Conservation (phyloP, 495 filamentous ascomycete species). For the Recurvomyces mirabilis region DNA sequence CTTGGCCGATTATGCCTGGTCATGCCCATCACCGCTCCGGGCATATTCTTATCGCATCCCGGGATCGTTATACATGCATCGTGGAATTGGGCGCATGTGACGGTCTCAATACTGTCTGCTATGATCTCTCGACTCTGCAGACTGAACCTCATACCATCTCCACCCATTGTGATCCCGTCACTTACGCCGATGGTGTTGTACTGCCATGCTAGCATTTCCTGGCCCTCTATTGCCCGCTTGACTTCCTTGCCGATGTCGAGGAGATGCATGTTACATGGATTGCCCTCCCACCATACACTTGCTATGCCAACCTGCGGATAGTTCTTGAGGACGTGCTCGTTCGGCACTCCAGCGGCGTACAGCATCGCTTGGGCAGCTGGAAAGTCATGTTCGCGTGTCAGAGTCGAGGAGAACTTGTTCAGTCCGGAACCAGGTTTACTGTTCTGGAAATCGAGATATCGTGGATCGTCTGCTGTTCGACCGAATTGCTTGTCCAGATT, state of each 20-base stretch:
- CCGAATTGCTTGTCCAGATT: slow-evolving; percentile 32
- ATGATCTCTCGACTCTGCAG: slow-evolving; percentile 94
- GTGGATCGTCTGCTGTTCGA: slow-evolving; percentile 38
- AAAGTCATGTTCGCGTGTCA: slow-evolving; percentile 79
- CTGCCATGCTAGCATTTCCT: slow-evolving; percentile 83
- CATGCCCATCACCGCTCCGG: slow-evolving; percentile 71
- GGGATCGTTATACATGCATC: slow-evolving; percentile 93
- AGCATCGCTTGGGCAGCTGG: slow-evolving; percentile 96
- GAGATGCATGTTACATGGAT: slow-evolving; percentile 70
- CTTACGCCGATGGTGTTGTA: slow-evolving; percentile 93
- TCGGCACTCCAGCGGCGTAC: slow-evolving; percentile 82
- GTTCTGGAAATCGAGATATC: slow-evolving; percentile 52
- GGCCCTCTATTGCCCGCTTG: slow-evolving; percentile 68
- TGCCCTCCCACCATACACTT: slow-evolving; percentile 97
- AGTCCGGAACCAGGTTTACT: slow-evolving; percentile 48
- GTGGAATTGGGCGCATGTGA: slow-evolving; percentile 65
- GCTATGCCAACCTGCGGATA: slow-evolving; percentile 82
- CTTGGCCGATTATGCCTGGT: slow-evolving; percentile 85
- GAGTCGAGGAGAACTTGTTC: slow-evolving; percentile 59
- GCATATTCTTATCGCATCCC: slow-evolving; percentile 99
- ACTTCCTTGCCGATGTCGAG: slow-evolving; percentile 82
- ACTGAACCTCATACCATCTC: slow-evolving; percentile 93
- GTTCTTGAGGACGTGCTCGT: slow-evolving; percentile 75
- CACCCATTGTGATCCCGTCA: slow-evolving; percentile 94
- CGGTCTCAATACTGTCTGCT: slow-evolving; percentile 87